Percentiles rank a stretch among this genome's conserved stretches.
Conservation (phyloP, 2,329 filamentous ascomycete species). For the Arthrinium phaeospermum region DNA sequence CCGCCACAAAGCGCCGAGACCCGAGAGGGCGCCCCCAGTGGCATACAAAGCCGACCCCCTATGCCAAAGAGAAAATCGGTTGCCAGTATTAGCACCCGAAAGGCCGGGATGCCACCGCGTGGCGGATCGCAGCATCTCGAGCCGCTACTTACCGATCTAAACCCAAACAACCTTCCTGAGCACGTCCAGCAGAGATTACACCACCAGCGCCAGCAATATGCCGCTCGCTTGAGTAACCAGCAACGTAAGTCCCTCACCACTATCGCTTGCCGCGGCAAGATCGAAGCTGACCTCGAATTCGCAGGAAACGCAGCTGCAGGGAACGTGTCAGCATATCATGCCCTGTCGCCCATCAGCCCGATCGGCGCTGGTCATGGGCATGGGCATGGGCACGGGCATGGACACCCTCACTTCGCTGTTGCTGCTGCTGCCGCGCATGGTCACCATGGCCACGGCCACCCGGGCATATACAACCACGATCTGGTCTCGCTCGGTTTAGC, state of each 20-base stretch:
- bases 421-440: constrained; percentile 1
- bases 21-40: constrained; percentile 40
- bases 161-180: constrained; percentile 35
- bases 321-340: constrained; percentile 45
- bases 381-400: constrained; percentile 31
- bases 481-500: constrained; percentile 59
- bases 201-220: constrained; percentile 43
- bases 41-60: constrained; percentile 32
- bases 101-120: constrained; percentile 42
- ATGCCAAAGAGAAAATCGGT: constrained; percentile 46
- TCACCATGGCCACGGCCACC: constrained; percentile 35
- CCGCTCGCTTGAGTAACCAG: constrained; percentile 48
- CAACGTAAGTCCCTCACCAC: constrained; percentile 47
- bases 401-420: constrained; percentile 26
- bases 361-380: constrained; percentile 42
- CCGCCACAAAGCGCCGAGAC: constrained; percentile 61
- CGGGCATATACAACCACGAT: constrained; percentile 55
- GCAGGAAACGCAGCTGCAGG: constrained; percentile 22
- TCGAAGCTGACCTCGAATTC: neutral
- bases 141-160: constrained; percentile 45
- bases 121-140: constrained; percentile 45
- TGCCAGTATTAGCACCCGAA: constrained; percentile 35
- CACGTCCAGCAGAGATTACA: constrained; percentile 43
- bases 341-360: constrained; percentile 59
- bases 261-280: neutral